Base-by-base conservation (phyloP, 2,329 filamentous ascomycete genomes). In the Dactylonectria macrodidyma region DNA sequence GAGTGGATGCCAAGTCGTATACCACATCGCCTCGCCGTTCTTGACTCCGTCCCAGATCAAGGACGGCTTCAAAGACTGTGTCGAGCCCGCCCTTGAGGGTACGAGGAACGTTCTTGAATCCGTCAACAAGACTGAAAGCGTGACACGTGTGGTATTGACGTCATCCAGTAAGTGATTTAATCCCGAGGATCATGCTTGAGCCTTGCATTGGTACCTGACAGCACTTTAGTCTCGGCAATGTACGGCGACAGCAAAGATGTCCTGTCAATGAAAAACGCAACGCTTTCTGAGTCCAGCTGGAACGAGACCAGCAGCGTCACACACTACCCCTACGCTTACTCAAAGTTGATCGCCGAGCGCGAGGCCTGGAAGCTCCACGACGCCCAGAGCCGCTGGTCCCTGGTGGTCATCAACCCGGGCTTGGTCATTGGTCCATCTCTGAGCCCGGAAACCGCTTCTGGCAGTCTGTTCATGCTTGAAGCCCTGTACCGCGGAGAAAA, bases 401-500 rank as follows among this genome's bases (percentile, higher is more conserved):
- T 67, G 9, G 64, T 67, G 33, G 59, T 64, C 38, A 55, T 69
- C 44, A 64, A 65, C 64, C 67, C 64, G 7, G 67, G 67, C 33
- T 38, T 69, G n/a, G 58, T 67, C 36, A 48, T 69, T n/a, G 67
- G 67, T 34, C 67, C 67, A 10, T 59, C 60, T 3, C 57, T 69
- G 30, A 69, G 56, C 7, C 38, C 44, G 14, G 56, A 62, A 6
- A 65, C 67, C 71, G 10, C 14, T 41, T 41, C 36, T 3, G 36
- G 76, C 19, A 75, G 75, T 58, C 69, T 78, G 12, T 73, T 70
- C 50, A 62, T 77, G 38, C 64, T 79, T 34, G 75, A 78, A 6
- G 64, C 75, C 34, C 59, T 78, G 14, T 69, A 74, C 5, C 54
- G 67, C n/a, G 77, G 77, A 9, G 64, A 74, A 16, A 66, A 73